These are phyloP conservation scores for Diospyros lotus DNA, from an alignment of 148 eudicot genomes.

Conservation along the genomic window DNA sequence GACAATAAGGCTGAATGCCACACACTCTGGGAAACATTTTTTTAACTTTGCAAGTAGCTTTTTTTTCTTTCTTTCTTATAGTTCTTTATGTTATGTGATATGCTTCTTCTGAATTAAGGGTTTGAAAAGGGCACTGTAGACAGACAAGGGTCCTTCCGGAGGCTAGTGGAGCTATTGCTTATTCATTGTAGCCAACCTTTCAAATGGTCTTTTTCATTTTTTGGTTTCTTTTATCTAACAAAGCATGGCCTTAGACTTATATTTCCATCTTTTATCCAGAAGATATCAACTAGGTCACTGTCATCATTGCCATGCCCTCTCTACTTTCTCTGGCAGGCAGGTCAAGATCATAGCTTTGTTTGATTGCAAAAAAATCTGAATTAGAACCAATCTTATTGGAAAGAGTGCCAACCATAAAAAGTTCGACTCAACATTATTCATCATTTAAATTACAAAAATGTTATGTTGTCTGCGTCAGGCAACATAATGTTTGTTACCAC, in stretches of 20 bases:
- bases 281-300: slow-evolving; percentile 13
- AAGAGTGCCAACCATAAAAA: neutral
- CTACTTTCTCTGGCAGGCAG: neutral
- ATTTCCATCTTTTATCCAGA: slow-evolving; percentile 18
- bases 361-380: slow-evolving; percentile 6
- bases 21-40: too few relatives aligned
- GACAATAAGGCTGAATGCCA: too few relatives aligned
- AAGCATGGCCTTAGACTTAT: slow-evolving; percentile 24
- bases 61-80: too few relatives aligned
- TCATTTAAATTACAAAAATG: too few relatives aligned
- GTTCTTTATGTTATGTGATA: neutral
- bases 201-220: neutral
- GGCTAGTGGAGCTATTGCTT: slow-evolving; percentile 13
- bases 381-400: neutral
- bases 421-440: neutral
- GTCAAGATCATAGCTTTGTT: slow-evolving; percentile 18
- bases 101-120: neutral
- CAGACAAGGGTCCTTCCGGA: neutral
- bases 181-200: slow-evolving; percentile 10
- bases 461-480: too few relatives aligned
- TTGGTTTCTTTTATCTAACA: slow-evolving; percentile 8
- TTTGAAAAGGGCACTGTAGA: neutral
- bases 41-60: too few relatives aligned
- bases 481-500: too few relatives aligned
- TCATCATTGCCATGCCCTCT: slow-evolving; percentile 14